Base-by-base conservation (phyloP, 148 eudicot genomes). In the Camellia lanceoleosa region DNA sequence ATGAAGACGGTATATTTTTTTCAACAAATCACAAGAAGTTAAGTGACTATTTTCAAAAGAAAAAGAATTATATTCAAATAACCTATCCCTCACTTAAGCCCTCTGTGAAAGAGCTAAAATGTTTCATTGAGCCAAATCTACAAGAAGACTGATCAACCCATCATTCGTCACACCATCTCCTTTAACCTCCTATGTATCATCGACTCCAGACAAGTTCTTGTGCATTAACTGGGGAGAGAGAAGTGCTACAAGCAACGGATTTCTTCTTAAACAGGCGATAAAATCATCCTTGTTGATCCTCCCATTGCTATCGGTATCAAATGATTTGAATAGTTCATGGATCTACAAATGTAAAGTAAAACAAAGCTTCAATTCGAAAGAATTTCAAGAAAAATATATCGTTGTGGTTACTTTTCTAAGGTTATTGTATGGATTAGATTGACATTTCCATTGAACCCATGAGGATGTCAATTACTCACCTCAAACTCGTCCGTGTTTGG, bases 201-300 rank as follows among this genome's bases (percentile, higher is more conserved):
- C 70, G 23, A 47, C 23, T 62, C 74, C 74, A 13, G 83, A 67
- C 68, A 61, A 74, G 71, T 68, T 62, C 66, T 73, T 49, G 38
- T 84, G 84, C 62, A 78, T 44, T 62, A 89, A 78, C 23, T 5
- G 81, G 60, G 90, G 88, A n/a, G 81, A 80, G 82, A 91, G 86
- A 44, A 86, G 84, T 19, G 90, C 83, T 2, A 91, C 79, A 23
- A 89, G 87, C 82, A 89, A 78, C n/a, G 92, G 94, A 63, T 91
- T 78, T 84, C 83, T 87, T 85, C 84, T 86, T 78, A 89, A 85
- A 80, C 90, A 89, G 71, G 71, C 52, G 9, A 49, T 46, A 63
- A 91, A 91, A 65, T 91, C 94, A 55, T 91, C 86, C 73, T 84
- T 80, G 84, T 87, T 85, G 75, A 91, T 80, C 80, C 64, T 85